Conservation (phyloP, 257 asterid species). For the Asclepias syriaca region DNA sequence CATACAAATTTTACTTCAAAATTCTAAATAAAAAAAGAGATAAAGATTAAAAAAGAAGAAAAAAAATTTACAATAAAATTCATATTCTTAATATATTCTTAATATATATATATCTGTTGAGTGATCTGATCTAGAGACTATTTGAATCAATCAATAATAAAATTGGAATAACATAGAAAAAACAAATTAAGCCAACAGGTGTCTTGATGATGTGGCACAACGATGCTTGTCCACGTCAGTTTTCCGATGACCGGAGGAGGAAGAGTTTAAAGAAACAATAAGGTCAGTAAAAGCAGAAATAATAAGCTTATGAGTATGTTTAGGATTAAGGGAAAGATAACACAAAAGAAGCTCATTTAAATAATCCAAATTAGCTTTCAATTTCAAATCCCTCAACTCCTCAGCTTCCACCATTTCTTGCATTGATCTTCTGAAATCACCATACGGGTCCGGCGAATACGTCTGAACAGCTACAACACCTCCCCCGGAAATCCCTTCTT, state of each 20-base stretch:
- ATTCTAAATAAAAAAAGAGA: too few species aligned
- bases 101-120: too few species aligned
- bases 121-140: too few species aligned
- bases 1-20: too few species aligned
- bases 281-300: conserved; percentile 70
- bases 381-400: conserved; percentile 27
- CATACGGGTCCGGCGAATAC: conserved; percentile 60
- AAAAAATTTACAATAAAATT: too few species aligned
- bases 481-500: conserved; percentile 36
- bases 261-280: conserved; percentile 40
- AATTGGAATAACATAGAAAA: neutral
- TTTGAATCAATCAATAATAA: too few species aligned
- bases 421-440: conserved; percentile 68
- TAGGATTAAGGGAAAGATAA: conserved; percentile 55
- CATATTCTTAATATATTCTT: too few species aligned
- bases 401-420: conserved; percentile 73
- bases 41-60: too few species aligned
- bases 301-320: conserved; percentile 62
- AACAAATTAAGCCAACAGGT: neutral
- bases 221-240: neutral
- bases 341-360: conserved; percentile 66
- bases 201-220: conserved; percentile 12
- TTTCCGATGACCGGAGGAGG: conserved; percentile 20
- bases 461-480: conserved; percentile 62
- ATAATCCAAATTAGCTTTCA: conserved; percentile 44